Evolutionary conservation across 164 flowering plant species (phyloP), one percentile per base, ranked within the genome.

Genomic region (Vitis riparia): DNA sequence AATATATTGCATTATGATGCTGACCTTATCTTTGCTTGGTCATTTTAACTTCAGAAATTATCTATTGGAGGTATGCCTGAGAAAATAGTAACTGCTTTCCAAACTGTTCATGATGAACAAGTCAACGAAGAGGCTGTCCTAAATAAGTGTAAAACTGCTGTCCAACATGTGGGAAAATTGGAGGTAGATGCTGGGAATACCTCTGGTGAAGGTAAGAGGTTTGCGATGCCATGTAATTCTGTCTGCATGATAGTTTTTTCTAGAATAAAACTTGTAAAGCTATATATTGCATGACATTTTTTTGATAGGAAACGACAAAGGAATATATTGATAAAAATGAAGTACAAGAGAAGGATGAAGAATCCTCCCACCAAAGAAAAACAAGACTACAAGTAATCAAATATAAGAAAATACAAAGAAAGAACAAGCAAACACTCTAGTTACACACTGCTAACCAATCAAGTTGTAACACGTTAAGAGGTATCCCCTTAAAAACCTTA

Each of bases 61-160:
- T 86, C 95, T 68, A 85, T 88, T 80, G 98, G 98, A 71, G 87
- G 86, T 72, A 68, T 81, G 66, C 93, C 94, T 15, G 98, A 94
- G 73, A 94, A 88, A 73, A 87, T 94, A n/a, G 13, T 92, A 30
- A 80, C 89, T 67, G 92, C 93, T 48, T 87, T 87, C 81, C 91
- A 94, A 72, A 76, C 83, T 53, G 86, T 88, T 30, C 76, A 85
- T 59, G 97, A 91, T 67, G 91, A 87, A 62, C 78, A 77, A 79
- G 53, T 66, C 55, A 82, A 82, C 66, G 97, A 92, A 69, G 95
- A 88, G 32, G 72, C 72, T 69, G 86, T 87, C 50, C 74, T 92
- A 50, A 82, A 62, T 78, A 92, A 89, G 66, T 94, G 85, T 63
- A 78, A 74, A 75, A 71, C 77, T 67, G 86, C 87, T 62, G 76